Percentiles rank a stretch among this genome's conserved stretches.
Conservation (phyloP, 2,329 filamentous ascomycete genomes). For the Pseudogymnoascus sp. region DNA sequence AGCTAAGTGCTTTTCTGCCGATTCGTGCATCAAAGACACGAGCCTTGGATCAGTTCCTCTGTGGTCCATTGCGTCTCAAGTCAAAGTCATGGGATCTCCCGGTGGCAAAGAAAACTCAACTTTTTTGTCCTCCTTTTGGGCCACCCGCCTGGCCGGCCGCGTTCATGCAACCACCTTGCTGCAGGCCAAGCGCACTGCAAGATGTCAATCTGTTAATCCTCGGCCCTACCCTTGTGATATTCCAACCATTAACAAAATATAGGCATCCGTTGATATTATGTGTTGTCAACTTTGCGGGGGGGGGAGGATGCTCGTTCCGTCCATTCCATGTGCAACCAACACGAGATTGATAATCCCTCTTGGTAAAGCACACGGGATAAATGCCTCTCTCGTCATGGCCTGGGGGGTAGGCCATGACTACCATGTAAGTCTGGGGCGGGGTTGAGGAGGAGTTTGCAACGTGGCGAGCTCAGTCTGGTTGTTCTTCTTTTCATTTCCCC, state of each 20-base stretch:
- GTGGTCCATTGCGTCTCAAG: neutral
- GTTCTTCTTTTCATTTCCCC: neutral
- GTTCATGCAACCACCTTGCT: constrained; percentile 1
- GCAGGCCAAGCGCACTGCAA: constrained; percentile 6
- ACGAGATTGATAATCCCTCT: constrained; percentile 7
- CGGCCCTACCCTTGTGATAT: constrained; percentile 5
- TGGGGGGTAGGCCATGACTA: neutral
- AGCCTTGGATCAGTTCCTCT: constrained; percentile 1
- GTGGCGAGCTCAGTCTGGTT: constrained; percentile 5
- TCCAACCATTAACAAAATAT: constrained; percentile 7
- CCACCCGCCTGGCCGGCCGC: constrained; percentile 5
- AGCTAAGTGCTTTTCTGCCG: neutral
- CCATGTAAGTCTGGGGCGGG: constrained; percentile 2
- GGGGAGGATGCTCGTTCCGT: neutral
- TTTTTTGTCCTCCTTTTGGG: constrained; percentile 5
- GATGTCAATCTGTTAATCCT: constrained; percentile 7
- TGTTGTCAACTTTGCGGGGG: constrained; percentile 1
- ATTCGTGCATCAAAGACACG: neutral
- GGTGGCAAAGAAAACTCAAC: constrained; percentile 5
- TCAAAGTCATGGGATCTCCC: neutral
- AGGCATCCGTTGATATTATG: constrained; percentile 5
- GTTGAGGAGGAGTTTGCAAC: constrained; percentile 1
- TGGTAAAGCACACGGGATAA: constrained; percentile 8
- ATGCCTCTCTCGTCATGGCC: constrained; percentile 1
- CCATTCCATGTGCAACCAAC: constrained; percentile 4